A percentile compares a stretch with the other conserved stretches of the same genome.
phyloP scores from a whole-genome alignment of 169 alveolate species.

The Theileria parva region DNA sequence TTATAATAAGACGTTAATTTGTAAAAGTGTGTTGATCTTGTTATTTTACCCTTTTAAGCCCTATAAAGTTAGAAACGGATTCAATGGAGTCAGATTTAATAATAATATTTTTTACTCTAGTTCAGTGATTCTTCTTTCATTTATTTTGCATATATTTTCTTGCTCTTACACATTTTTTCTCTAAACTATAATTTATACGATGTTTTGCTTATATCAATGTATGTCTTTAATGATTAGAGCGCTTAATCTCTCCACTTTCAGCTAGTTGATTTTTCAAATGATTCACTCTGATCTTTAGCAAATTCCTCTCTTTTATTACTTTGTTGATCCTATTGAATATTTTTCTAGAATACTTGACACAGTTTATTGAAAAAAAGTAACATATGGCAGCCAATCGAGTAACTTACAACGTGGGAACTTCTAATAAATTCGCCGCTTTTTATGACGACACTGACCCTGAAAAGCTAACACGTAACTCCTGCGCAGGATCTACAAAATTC shows the following conservation, averaged over 20 bases:
- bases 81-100: neutral
- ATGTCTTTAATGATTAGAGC: neutral
- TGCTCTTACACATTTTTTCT: neutral
- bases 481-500: neutral
- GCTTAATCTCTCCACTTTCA: neutral
- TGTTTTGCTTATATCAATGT: neutral
- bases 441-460: conserved; percentile 12
- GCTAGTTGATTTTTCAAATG: neutral
- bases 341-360: neutral
- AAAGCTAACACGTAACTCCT: neutral
- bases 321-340: neutral
- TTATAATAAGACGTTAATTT: neutral
- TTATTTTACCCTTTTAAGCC: conserved; percentile 17
- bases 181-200: neutral
- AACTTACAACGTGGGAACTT: conserved; percentile 27
- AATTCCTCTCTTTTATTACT: neutral
- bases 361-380: neutral
- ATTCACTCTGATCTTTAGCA: neutral
- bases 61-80: neutral
- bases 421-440: conserved; percentile 27
- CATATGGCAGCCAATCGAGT: conserved; percentile 13
- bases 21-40: conserved; percentile 20
- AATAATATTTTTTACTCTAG: too few species aligned
- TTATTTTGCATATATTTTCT: neutral
- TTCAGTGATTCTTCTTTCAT: neutral